phyloP scores from a whole-genome alignment of 2,329 filamentous ascomycete species.

The Xylaria sp. region DNA sequence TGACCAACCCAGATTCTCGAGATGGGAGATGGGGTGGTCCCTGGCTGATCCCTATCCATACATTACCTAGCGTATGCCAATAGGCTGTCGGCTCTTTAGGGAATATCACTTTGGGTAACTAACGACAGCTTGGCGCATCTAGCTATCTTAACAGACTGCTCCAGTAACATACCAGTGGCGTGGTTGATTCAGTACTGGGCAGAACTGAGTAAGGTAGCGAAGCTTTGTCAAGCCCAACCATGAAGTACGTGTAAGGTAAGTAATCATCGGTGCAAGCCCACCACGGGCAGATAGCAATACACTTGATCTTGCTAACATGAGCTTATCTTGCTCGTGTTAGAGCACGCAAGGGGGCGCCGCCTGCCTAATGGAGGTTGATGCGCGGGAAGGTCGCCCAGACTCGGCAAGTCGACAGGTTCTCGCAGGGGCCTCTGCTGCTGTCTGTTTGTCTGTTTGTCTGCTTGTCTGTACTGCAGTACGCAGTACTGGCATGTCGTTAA shows the following conservation, averaged over 20 bases:
- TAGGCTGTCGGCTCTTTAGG: constrained; percentile 25
- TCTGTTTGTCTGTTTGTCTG: too few species aligned
- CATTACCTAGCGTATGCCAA: background rate
- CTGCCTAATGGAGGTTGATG: constrained; percentile 45
- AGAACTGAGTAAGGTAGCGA: background rate
- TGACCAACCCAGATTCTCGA: background rate
- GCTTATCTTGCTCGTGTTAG: constrained; percentile 32
- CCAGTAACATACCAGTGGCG: background rate
- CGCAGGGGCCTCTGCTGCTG: constrained; percentile 36
- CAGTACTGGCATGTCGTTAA: constrained; percentile 7
- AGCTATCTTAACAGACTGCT: background rate
- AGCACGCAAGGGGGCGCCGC: constrained; percentile 25
- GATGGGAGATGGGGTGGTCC: background rate
- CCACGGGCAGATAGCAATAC: too few species aligned
- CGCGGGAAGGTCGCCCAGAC: constrained; percentile 46
- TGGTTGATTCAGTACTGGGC: background rate
- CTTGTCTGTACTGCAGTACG: too few species aligned
- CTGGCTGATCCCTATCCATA: background rate
- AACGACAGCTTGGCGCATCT: constrained; percentile 16
- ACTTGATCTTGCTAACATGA: constrained; percentile 16
- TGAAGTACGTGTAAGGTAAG: too few species aligned
- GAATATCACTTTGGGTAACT: background rate
- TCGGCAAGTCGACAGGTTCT: constrained; percentile 43
- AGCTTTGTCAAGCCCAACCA: background rate
- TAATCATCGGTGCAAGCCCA: too few species aligned